Evolutionary conservation across 805 yeast genomes (phyloP), one percentile per base, ranked within the genome.

Genomic region (Candida jianshihensis): DNA sequence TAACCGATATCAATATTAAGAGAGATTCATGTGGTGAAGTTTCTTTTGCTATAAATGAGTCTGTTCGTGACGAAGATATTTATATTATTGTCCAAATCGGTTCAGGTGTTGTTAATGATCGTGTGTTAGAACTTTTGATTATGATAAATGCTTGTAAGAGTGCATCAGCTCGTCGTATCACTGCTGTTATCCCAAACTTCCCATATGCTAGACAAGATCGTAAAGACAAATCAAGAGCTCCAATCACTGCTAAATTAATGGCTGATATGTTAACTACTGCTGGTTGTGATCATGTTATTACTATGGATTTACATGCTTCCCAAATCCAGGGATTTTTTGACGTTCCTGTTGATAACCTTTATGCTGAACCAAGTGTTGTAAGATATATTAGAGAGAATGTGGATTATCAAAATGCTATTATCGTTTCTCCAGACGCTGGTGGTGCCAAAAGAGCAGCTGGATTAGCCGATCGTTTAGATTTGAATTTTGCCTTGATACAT

Each of bases 381-480:
- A 68, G 83, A 51, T 83, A 82, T 53, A 82, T 84, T 33, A 72
- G 70, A 41, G 89, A 80, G 46, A 68, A 72, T 37, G 64, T 76
- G 34, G 70, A 71, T 47, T 70, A 63, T 44, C 60, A 73, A 29
- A 72, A 81, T 32, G 74, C 85, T n/a, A 82, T 83, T 36, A 75
- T 84, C 37, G 76, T 84, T 14, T 84, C 92, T 1, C 94, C 94
- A 6, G 94, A 84, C 63, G 94, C 92, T 7, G 94, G 94, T 57
- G 94, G 94, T 44, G 92, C 92, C 39, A 84, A 84, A 56, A 72
- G 94, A 63, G 92, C 85, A n/a, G 92, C 92, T 9, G 79, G 82
- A 9, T 64, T 84, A 46, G 92, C 92, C 35, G 92, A 83, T 57
- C 71, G 81, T 42, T 62, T 84, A 46, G 92, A 84, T 58, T 64